Conservation (phyloP, 2,329 filamentous ascomycete species). For the Teratosphaeria pseudoeucalypti region DNA sequence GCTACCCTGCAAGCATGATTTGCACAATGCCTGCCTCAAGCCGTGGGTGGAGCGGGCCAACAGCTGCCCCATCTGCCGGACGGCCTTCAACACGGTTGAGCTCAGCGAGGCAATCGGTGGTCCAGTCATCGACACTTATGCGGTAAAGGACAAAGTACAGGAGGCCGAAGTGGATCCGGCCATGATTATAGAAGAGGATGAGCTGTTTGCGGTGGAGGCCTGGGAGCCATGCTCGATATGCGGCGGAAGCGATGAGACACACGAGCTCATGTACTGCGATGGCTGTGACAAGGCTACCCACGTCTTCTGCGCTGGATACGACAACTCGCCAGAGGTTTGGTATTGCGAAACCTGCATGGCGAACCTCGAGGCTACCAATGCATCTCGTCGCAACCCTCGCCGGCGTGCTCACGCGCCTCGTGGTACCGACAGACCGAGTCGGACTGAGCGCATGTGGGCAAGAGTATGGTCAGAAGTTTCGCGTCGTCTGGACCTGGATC, state of each 20-base stretch:
- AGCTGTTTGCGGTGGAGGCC: slow-evolving; percentile 45
- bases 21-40: slow-evolving; percentile 86
- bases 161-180: slow-evolving; percentile 80
- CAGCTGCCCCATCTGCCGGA: slow-evolving; percentile 93
- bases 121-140: slow-evolving; percentile 47
- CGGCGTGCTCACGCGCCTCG: slow-evolving; percentile 5
- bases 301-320: slow-evolving; percentile 79
- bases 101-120: slow-evolving; percentile 68
- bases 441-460: slow-evolving; percentile 53
- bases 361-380: slow-evolving; percentile 18
- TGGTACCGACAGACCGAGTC: slow-evolving; percentile 10
- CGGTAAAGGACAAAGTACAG: slow-evolving; percentile 75
- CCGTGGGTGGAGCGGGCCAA: slow-evolving; percentile 96
- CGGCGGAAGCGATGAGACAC: slow-evolving; percentile 67
- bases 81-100: slow-evolving; percentile 80
- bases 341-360: slow-evolving; percentile 73
- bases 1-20: slow-evolving; percentile 73
- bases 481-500: slow-evolving; percentile 64
- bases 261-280: slow-evolving; percentile 80
- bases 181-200: slow-evolving; percentile 58
- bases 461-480: slow-evolving; percentile 84
- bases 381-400: slow-evolving; percentile 12
- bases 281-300: slow-evolving; percentile 84
- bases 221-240: slow-evolving; percentile 75
- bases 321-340: slow-evolving; percentile 52